Conservation (phyloP, 805 yeast genomes). For the Pichia scutulata region DNA sequence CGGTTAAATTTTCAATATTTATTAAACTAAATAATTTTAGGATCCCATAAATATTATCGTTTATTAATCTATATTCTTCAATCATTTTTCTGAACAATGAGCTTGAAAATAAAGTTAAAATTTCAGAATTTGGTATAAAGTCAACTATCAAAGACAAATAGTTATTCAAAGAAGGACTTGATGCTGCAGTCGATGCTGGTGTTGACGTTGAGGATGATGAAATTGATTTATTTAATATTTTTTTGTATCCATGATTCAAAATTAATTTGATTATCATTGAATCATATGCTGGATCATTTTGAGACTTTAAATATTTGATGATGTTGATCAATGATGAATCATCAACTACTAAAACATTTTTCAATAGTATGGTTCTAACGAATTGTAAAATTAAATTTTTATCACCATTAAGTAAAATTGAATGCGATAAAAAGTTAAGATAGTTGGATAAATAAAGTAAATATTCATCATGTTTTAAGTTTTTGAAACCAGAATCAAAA, state of each 20-base stretch:
- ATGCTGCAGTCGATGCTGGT: background rate
- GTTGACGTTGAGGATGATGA: background rate
- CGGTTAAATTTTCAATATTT: background rate
- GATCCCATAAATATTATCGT: conserved; percentile 30
- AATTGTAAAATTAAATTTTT: conserved; percentile 21
- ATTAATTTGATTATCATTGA: conserved; percentile 22
- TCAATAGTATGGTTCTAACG: conserved; percentile 25
- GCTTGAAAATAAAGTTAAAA: conserved; percentile 15
- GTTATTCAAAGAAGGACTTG: conserved; percentile 17
- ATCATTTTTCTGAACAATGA: conserved; percentile 23
- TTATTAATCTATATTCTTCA: conserved; percentile 28
- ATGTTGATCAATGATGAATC: conserved; percentile 19
- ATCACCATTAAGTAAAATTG: conserved; percentile 16
- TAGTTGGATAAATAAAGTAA: conserved; percentile 14
- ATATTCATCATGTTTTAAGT: conserved; percentile 7
- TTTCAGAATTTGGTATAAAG: conserved; percentile 16
- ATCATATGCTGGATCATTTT: conserved; percentile 8
- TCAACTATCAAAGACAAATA: conserved; percentile 28
- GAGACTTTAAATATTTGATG: conserved; percentile 19
- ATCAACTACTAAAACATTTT: conserved; percentile 21
- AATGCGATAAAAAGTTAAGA: conserved; percentile 18
- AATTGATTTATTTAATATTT: conserved; percentile 2
- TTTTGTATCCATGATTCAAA: conserved; percentile 27
- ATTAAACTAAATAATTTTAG: conserved; percentile 20
- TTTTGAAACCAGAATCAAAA: conserved; percentile 20